Conservation (phyloP, 768 basidiomycete genomes). For the Hypholoma fasciculare region DNA sequence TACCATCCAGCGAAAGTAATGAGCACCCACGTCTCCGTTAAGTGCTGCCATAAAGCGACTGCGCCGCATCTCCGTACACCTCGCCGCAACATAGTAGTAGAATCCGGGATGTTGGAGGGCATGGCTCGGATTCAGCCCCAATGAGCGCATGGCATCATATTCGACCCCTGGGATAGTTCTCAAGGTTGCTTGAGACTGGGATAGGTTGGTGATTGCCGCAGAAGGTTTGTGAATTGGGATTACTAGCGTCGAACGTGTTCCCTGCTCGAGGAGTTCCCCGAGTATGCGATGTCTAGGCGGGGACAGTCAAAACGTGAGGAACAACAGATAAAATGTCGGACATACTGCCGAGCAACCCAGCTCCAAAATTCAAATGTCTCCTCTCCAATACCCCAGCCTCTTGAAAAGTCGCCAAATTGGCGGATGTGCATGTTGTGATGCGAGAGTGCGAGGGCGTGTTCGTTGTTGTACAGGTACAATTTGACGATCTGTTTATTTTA, state of each 20-base stretch:
- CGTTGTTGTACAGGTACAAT: constrained; percentile 88
- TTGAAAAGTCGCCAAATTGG: constrained; percentile 82
- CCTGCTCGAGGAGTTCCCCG: constrained; percentile 89
- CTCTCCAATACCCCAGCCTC: constrained; percentile 95
- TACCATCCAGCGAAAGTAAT: not conserved
- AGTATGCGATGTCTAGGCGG: constrained; percentile 76
- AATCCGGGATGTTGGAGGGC: constrained; percentile 90
- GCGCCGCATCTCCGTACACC: constrained; percentile 77
- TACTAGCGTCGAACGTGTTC: constrained; percentile 57
- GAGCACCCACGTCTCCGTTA: constrained; percentile 52
- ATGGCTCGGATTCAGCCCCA: constrained; percentile 78
- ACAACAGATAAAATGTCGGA: constrained; percentile 12
- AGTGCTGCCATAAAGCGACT: constrained; percentile 62
- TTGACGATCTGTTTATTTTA: constrained; percentile 68
- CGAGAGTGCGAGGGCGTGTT: constrained; percentile 75
- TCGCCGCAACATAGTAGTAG: constrained; percentile 89
- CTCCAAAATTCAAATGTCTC: constrained; percentile 98
- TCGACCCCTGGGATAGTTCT: constrained; percentile 32
- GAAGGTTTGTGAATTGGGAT: constrained; percentile 61
- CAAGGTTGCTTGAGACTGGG: constrained; percentile 18
- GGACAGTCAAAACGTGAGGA: not conserved
- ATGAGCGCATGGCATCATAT: constrained; percentile 56
- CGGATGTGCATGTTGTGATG: constrained; percentile 86
- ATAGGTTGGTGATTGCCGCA: constrained; percentile 19
- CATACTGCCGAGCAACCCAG: constrained; percentile 92